Percentiles rank a stretch among this genome's conserved stretches.
Evolutionary conservation across 306 rosid species (phyloP).

Genomic region (Castanopsis chinensis): DNA sequence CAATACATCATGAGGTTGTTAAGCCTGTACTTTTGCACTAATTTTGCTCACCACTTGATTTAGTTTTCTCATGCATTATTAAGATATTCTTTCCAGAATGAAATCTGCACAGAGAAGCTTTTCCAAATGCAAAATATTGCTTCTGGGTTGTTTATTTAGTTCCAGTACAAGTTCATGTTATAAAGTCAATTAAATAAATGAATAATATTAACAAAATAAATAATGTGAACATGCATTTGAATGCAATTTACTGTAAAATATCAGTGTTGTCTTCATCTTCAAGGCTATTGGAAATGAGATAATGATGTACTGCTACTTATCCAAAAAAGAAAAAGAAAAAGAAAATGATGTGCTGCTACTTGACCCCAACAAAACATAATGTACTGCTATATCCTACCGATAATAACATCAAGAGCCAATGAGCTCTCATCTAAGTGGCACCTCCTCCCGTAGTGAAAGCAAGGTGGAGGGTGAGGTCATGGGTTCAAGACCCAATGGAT

Average conservation of each 20-base stretch:
- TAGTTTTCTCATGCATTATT: slow-evolving; percentile 1
- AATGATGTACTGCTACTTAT: not conserved
- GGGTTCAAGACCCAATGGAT: too few relatives aligned
- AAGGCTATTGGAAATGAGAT: not conserved
- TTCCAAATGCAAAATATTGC: not conserved
- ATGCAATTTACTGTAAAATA: not conserved
- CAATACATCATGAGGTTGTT: slow-evolving; percentile 85
- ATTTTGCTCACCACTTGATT: slow-evolving; percentile 2
- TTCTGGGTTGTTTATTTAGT: not conserved
- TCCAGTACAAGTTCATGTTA: not conserved
- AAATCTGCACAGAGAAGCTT: not conserved
- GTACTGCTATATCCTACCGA: not conserved
- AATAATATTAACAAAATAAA: not conserved
- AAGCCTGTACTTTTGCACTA: slow-evolving; percentile 17
- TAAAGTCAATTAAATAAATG: not conserved
- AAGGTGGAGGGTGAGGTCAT: too few relatives aligned
- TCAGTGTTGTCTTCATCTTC: not conserved
- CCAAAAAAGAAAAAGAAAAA: too few relatives aligned
- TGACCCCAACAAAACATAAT: too few relatives aligned
- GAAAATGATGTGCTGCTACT: too few relatives aligned
- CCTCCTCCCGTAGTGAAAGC: too few relatives aligned
- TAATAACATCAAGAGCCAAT: not conserved
- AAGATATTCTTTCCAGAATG: not conserved
- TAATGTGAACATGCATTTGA: not conserved
- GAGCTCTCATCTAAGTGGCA: too few relatives aligned